A percentile compares a stretch with the other conserved stretches of the same genome.
Evolutionary conservation across 2,329 filamentous ascomycete species (phyloP).

Genomic region (Verticillium zaregamsianum): DNA sequence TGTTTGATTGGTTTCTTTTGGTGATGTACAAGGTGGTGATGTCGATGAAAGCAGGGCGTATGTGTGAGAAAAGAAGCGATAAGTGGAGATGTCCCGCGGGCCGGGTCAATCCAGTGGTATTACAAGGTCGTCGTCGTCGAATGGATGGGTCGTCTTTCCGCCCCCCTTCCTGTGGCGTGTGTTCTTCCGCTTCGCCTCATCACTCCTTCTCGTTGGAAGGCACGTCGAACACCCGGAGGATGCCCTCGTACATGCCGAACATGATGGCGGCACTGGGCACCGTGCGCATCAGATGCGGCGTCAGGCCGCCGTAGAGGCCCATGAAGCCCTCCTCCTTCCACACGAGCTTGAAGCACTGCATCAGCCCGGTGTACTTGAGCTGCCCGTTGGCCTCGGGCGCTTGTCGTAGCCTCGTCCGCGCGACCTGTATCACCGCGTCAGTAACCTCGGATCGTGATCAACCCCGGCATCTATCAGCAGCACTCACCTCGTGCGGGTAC

Average conservation of each 20-base stretch:
- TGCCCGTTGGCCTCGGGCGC: constrained; percentile 68
- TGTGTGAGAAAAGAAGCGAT: neutral
- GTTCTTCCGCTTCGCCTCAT: neutral
- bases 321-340: constrained; percentile 85
- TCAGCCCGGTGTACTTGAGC: constrained; percentile 81
- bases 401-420: constrained; percentile 79
- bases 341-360: constrained; percentile 84
- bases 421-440: constrained; percentile 47
- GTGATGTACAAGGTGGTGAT: neutral
- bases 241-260: constrained; percentile 80
- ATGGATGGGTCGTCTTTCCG: neutral
- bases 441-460: constrained; percentile 1
- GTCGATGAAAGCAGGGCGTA: neutral
- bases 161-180: too few species aligned
- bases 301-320: constrained; percentile 84
- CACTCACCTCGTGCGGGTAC: constrained; percentile 82
- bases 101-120: neutral
- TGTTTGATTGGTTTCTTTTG: neutral
- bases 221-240: constrained; percentile 41
- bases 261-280: constrained; percentile 93
- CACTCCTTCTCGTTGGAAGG: constrained; percentile 5
- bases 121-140: neutral
- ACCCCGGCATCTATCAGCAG: neutral
- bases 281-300: constrained; percentile 84
- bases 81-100: neutral